Evolutionary conservation across 495 filamentous ascomycete species (phyloP).

Genomic region (Aspergillus mulundensis): DNA sequence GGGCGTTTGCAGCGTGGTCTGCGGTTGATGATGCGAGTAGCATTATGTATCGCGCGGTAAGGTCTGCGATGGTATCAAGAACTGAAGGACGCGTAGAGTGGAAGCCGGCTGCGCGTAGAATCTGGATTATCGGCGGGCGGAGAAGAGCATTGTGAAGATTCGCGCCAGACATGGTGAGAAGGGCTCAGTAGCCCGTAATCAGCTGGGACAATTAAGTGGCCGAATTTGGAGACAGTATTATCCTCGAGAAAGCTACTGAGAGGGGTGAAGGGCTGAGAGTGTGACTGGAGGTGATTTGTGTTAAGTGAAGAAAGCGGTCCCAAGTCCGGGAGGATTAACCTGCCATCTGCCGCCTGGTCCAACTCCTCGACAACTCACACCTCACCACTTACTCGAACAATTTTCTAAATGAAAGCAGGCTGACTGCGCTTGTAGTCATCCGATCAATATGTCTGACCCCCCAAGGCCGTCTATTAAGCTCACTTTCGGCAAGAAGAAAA

Average conservation of each 20-base stretch:
- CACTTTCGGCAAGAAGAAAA: conserved; percentile 43
- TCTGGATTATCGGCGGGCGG: conserved; percentile 76
- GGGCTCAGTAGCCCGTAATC: neutral
- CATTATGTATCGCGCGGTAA: conserved; percentile 69
- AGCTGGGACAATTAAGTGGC: neutral
- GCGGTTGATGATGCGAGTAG: conserved; percentile 63
- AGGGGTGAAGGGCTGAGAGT: neutral
- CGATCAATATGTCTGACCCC: conserved; percentile 27
- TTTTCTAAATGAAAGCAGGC: neutral
- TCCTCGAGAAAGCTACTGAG: neutral
- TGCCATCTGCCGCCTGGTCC: conserved; percentile 2
- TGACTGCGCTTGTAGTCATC: neutral
- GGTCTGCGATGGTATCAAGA: conserved; percentile 71
- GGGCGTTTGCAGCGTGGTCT: conserved; percentile 52
- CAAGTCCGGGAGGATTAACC: neutral
- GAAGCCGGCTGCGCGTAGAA: conserved; percentile 83
- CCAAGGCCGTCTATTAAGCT: conserved; percentile 48
- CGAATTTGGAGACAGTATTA: neutral
- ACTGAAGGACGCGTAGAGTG: conserved; percentile 69
- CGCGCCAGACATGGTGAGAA: conserved; percentile 31
- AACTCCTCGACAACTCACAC: neutral
- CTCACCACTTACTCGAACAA: neutral
- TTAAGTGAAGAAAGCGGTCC: conserved; percentile 2
- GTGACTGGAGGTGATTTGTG: conserved; percentile 1
- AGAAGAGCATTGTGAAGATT: conserved; percentile 71